Evolutionary conservation across 2,329 filamentous ascomycete genomes (phyloP).

Genomic region (Neonectria coccinea): DNA sequence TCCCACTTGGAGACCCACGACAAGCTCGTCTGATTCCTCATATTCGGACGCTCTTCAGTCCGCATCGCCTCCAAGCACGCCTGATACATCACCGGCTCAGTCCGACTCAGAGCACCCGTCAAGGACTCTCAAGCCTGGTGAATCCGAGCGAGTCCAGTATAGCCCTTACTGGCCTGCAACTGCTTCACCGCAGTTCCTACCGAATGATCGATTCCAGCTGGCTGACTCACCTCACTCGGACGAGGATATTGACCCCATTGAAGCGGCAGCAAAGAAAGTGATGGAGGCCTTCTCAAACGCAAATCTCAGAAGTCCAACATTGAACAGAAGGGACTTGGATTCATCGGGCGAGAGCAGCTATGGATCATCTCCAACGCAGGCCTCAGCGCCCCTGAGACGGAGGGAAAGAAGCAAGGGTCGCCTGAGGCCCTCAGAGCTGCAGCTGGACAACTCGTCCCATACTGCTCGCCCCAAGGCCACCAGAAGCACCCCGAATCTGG

Average conservation of each 20-base stretch:
- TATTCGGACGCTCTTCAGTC: constrained; percentile 54
- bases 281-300: constrained; percentile 48
- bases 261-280: constrained; percentile 48
- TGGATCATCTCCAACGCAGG: constrained; percentile 53
- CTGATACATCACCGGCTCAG: constrained; percentile 55
- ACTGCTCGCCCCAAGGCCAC: constrained; percentile 13
- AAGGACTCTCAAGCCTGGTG: constrained; percentile 22
- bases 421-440: constrained; percentile 27
- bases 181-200: constrained; percentile 36
- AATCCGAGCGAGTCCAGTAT: constrained; percentile 26
- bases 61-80: constrained; percentile 52
- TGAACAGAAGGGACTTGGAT: constrained; percentile 33
- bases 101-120: constrained; percentile 52
- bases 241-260: constrained; percentile 45
- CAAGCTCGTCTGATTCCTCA: constrained; percentile 53
- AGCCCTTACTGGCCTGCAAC: constrained; percentile 41
- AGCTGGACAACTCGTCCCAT: constrained; percentile 17
- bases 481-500: constrained; percentile 27
- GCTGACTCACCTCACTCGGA: constrained; percentile 30
- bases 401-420: constrained; percentile 42
- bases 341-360: constrained; percentile 31
- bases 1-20: constrained; percentile 32
- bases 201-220: constrained; percentile 37
- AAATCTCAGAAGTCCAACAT: constrained; percentile 33
- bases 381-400: constrained; percentile 53